A percentile compares a stretch with the other conserved stretches of the same genome.
Conservation (phyloP, 2,329 filamentous ascomycete genomes). For the Beauveria brongniartii region DNA sequence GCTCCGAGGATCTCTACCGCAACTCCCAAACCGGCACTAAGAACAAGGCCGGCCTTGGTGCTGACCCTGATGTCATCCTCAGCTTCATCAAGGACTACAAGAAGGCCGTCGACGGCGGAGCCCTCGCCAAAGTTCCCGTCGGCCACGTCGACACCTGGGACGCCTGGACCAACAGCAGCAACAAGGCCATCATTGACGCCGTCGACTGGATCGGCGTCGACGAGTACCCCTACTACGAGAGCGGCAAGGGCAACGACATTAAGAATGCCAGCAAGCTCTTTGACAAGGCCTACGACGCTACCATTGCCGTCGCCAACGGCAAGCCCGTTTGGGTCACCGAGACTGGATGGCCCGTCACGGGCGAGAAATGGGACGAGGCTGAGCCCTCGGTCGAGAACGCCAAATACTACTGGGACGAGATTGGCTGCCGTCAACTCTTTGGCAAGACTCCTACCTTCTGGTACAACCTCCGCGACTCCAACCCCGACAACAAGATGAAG, state of each 20-base stretch:
- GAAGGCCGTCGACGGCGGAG: conserved; percentile 41
- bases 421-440: conserved; percentile 53
- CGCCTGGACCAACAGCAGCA: conserved; percentile 50
- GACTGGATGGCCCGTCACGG: conserved; percentile 56
- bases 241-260: conserved; percentile 46
- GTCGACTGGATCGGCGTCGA: conserved; percentile 59
- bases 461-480: conserved; percentile 55
- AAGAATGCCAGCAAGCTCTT: conserved; percentile 48
- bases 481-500: conserved; percentile 50
- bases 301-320: conserved; percentile 36
- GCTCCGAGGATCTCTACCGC: conserved; percentile 61
- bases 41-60: conserved; percentile 53
- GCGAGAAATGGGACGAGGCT: conserved; percentile 45
- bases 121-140: conserved; percentile 41
- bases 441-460: conserved; percentile 49
- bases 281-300: conserved; percentile 37
- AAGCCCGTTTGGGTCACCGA: conserved; percentile 56
- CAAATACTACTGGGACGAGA: conserved; percentile 53
- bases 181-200: conserved; percentile 51
- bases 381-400: conserved; percentile 49
- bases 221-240: conserved; percentile 60
- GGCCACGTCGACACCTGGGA: conserved; percentile 66
- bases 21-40: conserved; percentile 50
- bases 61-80: conserved; percentile 50
- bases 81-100: conserved; percentile 60